phyloP scores from a whole-genome alignment of 208 protist species.

The Crithidia acanthocephali region DNA sequence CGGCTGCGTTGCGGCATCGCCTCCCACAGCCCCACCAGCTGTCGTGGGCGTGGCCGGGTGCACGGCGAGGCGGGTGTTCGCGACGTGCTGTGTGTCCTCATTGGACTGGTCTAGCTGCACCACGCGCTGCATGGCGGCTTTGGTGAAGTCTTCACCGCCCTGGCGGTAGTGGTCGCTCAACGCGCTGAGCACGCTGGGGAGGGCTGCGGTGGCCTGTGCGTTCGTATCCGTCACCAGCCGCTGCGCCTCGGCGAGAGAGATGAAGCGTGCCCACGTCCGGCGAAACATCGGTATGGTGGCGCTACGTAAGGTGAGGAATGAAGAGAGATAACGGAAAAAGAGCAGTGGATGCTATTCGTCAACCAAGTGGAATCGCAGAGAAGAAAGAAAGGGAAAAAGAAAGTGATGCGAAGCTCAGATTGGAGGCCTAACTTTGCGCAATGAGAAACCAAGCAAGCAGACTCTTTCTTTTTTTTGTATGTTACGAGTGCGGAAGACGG shows the following conservation, averaged over 20 bases:
- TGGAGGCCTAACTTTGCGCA: too few relatives aligned
- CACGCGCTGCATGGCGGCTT: slow-evolving; percentile 45
- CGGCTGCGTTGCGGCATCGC: background rate
- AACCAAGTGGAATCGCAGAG: too few relatives aligned
- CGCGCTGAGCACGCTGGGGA: slow-evolving; percentile 36
- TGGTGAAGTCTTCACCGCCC: slow-evolving; percentile 39
- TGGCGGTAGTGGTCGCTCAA: slow-evolving; percentile 40
- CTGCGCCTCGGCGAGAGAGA: slow-evolving; percentile 52
- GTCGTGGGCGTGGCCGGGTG: background rate
- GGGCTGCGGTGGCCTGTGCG: slow-evolving; percentile 21
- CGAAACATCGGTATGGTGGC: slow-evolving; percentile 21
- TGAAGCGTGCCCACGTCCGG: slow-evolving; percentile 17
- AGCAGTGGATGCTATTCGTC: too few relatives aligned
- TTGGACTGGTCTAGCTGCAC: slow-evolving; percentile 65
- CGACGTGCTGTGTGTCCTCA: slow-evolving; percentile 58
- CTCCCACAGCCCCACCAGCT: background rate
- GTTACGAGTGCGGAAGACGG: too few relatives aligned
- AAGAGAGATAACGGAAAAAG: background rate
- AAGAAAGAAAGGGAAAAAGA: background rate
- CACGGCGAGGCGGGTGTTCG: slow-evolving; percentile 6
- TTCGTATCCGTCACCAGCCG: slow-evolving; percentile 43
- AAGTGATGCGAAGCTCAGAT: background rate
- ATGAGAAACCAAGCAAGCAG: too few relatives aligned
- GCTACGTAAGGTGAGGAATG: background rate
- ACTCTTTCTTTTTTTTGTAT: too few relatives aligned